Percentiles rank a stretch among this genome's conserved stretches.
phyloP scores from a whole-genome alignment of 352 stramenopile species.

The Pythium coloratum region DNA sequence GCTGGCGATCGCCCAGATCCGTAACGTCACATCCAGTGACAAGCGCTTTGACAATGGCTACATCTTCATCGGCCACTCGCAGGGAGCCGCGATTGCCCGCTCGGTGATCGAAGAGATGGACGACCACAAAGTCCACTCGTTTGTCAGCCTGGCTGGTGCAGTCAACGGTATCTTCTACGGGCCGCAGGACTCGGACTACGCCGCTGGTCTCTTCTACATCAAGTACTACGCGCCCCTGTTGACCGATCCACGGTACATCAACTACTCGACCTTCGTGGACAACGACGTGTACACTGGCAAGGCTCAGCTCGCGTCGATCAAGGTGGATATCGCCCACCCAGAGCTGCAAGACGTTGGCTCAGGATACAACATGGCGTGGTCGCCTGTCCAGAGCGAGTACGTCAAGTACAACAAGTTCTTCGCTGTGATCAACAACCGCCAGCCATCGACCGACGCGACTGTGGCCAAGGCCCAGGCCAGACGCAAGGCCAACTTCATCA shows the following conservation, averaged over 20 bases:
- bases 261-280: conserved; percentile 35
- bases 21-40: conserved; percentile 32
- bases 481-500: conserved; percentile 38
- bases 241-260: conserved; percentile 23
- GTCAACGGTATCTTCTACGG: conserved; percentile 52
- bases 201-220: conserved; percentile 33
- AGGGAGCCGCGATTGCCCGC: conserved; percentile 38
- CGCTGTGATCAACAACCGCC: conserved; percentile 31
- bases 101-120: conserved; percentile 54
- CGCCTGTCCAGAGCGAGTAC: conserved; percentile 27
- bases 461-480: conserved; percentile 21
- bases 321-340: conserved; percentile 28
- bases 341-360: conserved; percentile 38
- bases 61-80: conserved; percentile 50
- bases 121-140: conserved; percentile 42
- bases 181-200: conserved; percentile 31
- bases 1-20: conserved; percentile 44
- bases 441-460: conserved; percentile 33
- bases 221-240: conserved; percentile 27
- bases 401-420: conserved; percentile 29
- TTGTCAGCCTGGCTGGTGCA: conserved; percentile 46
- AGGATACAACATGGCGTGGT: conserved; percentile 39
- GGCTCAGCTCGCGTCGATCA: conserved; percentile 34
- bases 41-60: conserved; percentile 44
- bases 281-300: conserved; percentile 33